A percentile compares a stretch with the other conserved stretches of the same genome.
Evolutionary conservation across 345 rosid genomes (phyloP).

Genomic region (Gossypium longicalyx): DNA sequence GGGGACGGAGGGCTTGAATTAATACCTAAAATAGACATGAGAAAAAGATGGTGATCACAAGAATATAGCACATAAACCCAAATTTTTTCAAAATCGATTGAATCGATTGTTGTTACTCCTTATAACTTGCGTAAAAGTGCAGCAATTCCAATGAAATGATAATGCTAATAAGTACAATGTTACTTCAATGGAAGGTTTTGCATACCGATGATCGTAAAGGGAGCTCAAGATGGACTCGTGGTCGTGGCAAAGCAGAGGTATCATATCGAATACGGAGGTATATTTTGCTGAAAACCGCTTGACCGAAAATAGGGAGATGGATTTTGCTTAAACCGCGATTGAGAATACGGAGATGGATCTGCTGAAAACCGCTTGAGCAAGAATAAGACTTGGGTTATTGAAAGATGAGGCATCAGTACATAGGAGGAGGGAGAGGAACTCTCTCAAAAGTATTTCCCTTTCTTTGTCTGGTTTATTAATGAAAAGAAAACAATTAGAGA

Average conservation of each 20-base stretch:
- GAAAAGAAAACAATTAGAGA: slow-evolving; percentile 4
- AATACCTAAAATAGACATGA: too few species aligned
- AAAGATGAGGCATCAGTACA: slow-evolving; percentile 30
- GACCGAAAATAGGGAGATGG: slow-evolving; percentile 25
- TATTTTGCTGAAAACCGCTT: slow-evolving; percentile 34
- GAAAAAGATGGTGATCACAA: too few species aligned
- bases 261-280: slow-evolving; percentile 27
- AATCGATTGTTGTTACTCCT: background rate
- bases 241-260: slow-evolving; percentile 29
- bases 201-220: slow-evolving; percentile 48
- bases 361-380: slow-evolving; percentile 26
- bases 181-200: background rate
- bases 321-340: slow-evolving; percentile 28
- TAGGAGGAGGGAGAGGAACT: slow-evolving; percentile 72
- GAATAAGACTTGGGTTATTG: slow-evolving; percentile 18
- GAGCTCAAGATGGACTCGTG: slow-evolving; percentile 35
- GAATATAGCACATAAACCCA: background rate
- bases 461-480: slow-evolving; percentile 22
- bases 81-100: background rate
- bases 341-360: slow-evolving; percentile 20
- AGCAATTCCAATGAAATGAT: background rate
- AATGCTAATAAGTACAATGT: background rate
- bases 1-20: too few species aligned
- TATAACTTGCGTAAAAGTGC: background rate
- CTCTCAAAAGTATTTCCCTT: slow-evolving; percentile 44